A percentile compares a stretch with the other conserved stretches of the same genome.
Evolutionary conservation across 768 basidiomycete genomes (phyloP).

Genomic region (Agaricus bisporus): DNA sequence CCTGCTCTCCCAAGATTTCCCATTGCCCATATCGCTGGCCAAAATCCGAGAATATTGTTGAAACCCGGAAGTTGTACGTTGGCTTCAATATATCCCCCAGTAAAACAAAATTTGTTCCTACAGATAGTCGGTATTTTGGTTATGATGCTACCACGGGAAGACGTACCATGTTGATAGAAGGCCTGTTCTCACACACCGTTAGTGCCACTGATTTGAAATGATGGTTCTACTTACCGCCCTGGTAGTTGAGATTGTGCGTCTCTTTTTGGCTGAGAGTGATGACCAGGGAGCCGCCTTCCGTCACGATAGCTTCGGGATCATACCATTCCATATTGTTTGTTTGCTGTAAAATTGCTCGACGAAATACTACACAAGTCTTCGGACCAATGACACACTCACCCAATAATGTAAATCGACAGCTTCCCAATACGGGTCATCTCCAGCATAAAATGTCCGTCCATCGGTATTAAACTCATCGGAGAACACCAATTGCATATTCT

Average conservation of each 20-base stretch:
- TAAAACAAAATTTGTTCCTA: constrained; percentile 90
- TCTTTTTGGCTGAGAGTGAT: constrained; percentile 60
- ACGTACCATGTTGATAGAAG: constrained; percentile 38
- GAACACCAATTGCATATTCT: constrained; percentile 53
- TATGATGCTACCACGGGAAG: constrained; percentile 1
- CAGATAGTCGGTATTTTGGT: too few species aligned
- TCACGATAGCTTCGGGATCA: constrained; percentile 75
- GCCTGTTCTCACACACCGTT: constrained; percentile 25
- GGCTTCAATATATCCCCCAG: constrained; percentile 70
- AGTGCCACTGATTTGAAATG: constrained; percentile 15
- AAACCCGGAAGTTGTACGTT: constrained; percentile 61
- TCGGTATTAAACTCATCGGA: constrained; percentile 75
- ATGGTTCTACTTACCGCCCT: constrained; percentile 43
- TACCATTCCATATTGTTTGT: constrained; percentile 83
- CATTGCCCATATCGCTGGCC: constrained; percentile 83
- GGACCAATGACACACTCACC: constrained; percentile 26
- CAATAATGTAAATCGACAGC: constrained; percentile 78
- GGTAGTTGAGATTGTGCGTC: constrained; percentile 67
- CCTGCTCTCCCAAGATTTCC: constrained; percentile 71
- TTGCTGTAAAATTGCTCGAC: constrained; percentile 22
- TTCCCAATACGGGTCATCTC: constrained; percentile 84
- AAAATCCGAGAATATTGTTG: constrained; percentile 58
- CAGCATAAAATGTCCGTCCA: constrained; percentile 71
- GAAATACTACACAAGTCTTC: background rate
- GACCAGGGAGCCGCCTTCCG: constrained; percentile 63